Percentiles rank a stretch among this genome's conserved stretches.
phyloP scores from a whole-genome alignment of 176 grass and related monocot species.

The Oryza longistaminata region DNA sequence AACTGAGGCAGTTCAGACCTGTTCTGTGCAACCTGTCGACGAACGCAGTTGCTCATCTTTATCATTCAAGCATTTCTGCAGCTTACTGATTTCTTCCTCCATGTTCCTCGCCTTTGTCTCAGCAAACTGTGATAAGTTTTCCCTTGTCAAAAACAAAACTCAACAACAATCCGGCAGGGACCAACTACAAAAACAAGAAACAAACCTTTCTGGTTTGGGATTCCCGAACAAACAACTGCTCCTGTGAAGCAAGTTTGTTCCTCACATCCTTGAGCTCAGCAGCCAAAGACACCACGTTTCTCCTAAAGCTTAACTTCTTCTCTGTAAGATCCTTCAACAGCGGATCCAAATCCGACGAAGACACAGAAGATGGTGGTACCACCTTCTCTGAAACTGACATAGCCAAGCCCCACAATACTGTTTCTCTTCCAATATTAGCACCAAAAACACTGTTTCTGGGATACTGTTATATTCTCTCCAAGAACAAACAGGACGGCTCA shows the following conservation, averaged over 20 bases:
- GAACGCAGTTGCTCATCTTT: slow-evolving; percentile 62
- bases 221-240: slow-evolving; percentile 64
- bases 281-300: slow-evolving; percentile 73
- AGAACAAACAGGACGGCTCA: background rate
- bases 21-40: slow-evolving; percentile 40
- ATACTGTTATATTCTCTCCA: slow-evolving; percentile 15
- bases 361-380: slow-evolving; percentile 33
- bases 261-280: slow-evolving; percentile 84
- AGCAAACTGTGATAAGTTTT: slow-evolving; percentile 46
- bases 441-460: background rate
- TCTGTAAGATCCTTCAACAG: slow-evolving; percentile 84
- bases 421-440: background rate
- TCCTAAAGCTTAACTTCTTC: slow-evolving; percentile 87
- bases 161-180: background rate
- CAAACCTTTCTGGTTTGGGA: slow-evolving; percentile 60
- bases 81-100: slow-evolving; percentile 71
- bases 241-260: slow-evolving; percentile 54
- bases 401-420: background rate
- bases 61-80: slow-evolving; percentile 66
- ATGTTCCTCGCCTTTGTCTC: slow-evolving; percentile 68
- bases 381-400: slow-evolving; percentile 50
- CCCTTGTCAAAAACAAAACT: background rate
- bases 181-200: background rate
- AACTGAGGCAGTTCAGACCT: slow-evolving; percentile 42
- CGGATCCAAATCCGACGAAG: slow-evolving; percentile 61